A percentile compares a stretch with the other conserved stretches of the same genome.
Evolutionary conservation across 2,329 filamentous ascomycete genomes (phyloP).

Genomic region (Aspergillus tanneri): DNA sequence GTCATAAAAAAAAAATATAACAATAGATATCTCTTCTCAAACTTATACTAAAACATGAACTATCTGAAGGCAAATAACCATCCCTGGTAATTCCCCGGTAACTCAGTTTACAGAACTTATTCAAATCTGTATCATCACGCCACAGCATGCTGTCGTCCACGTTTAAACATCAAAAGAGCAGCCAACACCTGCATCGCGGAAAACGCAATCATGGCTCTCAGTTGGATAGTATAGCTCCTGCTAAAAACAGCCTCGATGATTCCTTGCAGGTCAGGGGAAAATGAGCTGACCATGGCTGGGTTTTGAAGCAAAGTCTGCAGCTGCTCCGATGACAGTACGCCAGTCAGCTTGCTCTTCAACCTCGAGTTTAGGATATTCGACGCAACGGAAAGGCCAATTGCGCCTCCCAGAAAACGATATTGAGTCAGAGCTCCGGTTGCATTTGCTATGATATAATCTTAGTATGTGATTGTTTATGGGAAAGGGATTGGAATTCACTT

Average conservation of each 20-base stretch:
- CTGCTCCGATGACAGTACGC: neutral
- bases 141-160: conserved; percentile 1
- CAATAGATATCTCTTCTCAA: too few relatives aligned
- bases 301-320: neutral
- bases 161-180: neutral
- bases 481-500: neutral
- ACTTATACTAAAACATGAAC: too few relatives aligned
- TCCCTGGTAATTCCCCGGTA: too few relatives aligned
- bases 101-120: too few relatives aligned
- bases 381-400: conserved; percentile 4
- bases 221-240: conserved; percentile 2
- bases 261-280: neutral
- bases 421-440: conserved; percentile 6
- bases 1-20: too few relatives aligned
- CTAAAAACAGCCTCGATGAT: neutral
- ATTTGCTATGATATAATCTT: neutral
- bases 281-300: neutral
- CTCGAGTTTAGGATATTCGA: conserved; percentile 1
- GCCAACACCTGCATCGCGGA: conserved; percentile 1
- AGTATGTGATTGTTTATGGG: neutral
- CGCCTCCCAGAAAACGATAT: conserved; percentile 6
- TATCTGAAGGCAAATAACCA: too few relatives aligned
- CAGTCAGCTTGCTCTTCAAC: neutral
- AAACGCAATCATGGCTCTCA: conserved; percentile 7
- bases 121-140: neutral